phyloP scores from a whole-genome alignment of 768 basidiomycete genomes.

The Trametes sanguinea region DNA sequence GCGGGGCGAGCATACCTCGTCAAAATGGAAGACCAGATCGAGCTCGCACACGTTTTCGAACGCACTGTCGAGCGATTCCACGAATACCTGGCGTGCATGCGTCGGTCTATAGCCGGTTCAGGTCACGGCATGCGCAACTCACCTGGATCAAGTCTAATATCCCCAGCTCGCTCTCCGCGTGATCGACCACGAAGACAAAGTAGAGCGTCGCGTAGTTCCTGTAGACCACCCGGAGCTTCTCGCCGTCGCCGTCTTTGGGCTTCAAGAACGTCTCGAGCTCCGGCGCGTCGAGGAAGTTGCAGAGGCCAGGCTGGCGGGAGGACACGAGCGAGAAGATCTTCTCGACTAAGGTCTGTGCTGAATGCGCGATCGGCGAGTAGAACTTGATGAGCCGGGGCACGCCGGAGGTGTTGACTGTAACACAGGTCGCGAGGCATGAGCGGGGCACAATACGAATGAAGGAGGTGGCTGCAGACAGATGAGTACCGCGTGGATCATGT shows the following conservation, averaged over 20 bases:
- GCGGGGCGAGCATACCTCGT: slow-evolving; percentile 63
- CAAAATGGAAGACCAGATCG: slow-evolving; percentile 98
- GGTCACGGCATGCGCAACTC: slow-evolving; percentile 27
- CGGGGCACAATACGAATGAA: background rate
- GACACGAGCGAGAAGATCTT: slow-evolving; percentile 91
- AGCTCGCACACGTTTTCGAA: slow-evolving; percentile 99
- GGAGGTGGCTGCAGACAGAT: slow-evolving; percentile 54
- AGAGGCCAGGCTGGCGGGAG: slow-evolving; percentile 77
- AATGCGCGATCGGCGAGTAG: slow-evolving; percentile 77
- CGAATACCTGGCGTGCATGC: slow-evolving; percentile 72
- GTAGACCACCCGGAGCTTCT: slow-evolving; percentile 87
- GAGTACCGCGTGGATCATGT: slow-evolving; percentile 84
- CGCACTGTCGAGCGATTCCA: slow-evolving; percentile 91
- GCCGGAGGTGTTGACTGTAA: slow-evolving; percentile 89
- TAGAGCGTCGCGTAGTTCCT: slow-evolving; percentile 94
- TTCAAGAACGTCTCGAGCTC: slow-evolving; percentile 78
- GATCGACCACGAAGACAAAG: slow-evolving; percentile 97
- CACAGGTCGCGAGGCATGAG: slow-evolving; percentile 20
- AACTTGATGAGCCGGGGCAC: slow-evolving; percentile 84
- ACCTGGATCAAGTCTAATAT: slow-evolving; percentile 97
- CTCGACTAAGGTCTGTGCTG: slow-evolving; percentile 69
- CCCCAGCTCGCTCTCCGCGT: slow-evolving; percentile 94
- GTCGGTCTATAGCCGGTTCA: background rate
- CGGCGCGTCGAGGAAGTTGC: slow-evolving; percentile 96
- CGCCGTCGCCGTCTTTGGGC: slow-evolving; percentile 47